phyloP scores from a whole-genome alignment of 225 moss, liverwort and hornwort species.

The Straminergon stramineum region DNA sequence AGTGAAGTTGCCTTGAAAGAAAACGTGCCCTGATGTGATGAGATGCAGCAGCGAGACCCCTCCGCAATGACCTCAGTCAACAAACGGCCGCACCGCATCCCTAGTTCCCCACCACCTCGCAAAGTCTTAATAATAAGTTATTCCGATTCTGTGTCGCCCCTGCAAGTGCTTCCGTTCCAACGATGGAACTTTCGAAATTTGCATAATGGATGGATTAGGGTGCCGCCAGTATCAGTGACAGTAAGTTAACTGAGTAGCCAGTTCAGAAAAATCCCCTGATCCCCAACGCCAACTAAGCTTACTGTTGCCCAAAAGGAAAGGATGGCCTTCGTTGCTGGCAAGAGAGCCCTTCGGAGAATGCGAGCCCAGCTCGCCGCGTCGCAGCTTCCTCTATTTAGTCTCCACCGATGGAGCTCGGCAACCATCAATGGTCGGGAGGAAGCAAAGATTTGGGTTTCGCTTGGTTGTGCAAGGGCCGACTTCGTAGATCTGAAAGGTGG shows the following conservation, averaged over 20 bases:
- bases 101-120: not conserved
- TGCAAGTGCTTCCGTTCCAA: not conserved
- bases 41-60: not conserved
- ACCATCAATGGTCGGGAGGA: not conserved
- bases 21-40: not conserved
- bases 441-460: not conserved
- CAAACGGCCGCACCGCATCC: not conserved
- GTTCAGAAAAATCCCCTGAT: not conserved
- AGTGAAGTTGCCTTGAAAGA: not conserved
- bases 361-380: conserved; percentile 7
- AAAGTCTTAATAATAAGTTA: not conserved
- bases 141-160: not conserved
- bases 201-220: not conserved
- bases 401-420: not conserved
- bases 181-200: not conserved
- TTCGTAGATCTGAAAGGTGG: not conserved
- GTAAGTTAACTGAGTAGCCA: not conserved
- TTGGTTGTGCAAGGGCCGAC: not conserved
- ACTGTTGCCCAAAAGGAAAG: not conserved
- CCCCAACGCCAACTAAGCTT: not conserved
- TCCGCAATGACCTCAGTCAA: not conserved
- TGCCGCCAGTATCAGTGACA: not conserved
- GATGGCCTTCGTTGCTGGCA: not conserved
- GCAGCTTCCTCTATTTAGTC: not conserved
- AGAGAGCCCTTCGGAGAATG: not conserved